Evolutionary conservation across 2,329 filamentous ascomycete species (phyloP), one percentile per base, ranked within the genome.

Genomic region (Colletotrichum truncatum): DNA sequence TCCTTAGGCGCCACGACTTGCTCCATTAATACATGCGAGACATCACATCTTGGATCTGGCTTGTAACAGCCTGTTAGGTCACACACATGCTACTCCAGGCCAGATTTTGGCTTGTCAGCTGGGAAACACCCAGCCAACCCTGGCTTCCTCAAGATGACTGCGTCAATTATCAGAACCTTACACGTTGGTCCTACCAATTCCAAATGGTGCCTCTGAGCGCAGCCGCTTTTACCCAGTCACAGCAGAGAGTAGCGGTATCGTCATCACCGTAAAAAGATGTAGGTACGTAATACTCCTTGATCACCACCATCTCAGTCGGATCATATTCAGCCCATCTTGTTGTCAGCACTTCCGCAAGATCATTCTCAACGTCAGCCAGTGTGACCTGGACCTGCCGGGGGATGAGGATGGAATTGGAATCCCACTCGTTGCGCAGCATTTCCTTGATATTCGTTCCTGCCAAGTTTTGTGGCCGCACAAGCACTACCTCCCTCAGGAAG

Each of bases 201-300:
- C 78, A 81, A 11, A 81, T 63, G 39, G 71, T 77, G n/a, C 81
- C 82, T 38, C 75, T 72, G 63, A 83, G 67, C 4, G 80, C 78
- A 21, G 75, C 76, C 10, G 74, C 73, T 66, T 73, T 79, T n/a
- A 82, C 75, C 76, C 78, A 82, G 4, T 73, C 66, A 58, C 79
- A 77, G 57, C 82, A 81, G 46, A 80, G 61, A 65, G 78, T 73
- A 10, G 69, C 69, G 2, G 70, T 68, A 41, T 72, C 72, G 67
- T 80, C 78, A 58, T 81, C 78, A 4, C 76, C 76, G 46, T 79
- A 78, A 64, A 77, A 80, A 6, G 75, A 72, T 12, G 73, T 73
- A 21, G 80, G 79, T 14, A 84, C 77, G 66, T 77, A 73, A 56
- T 79, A 77, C 6, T 73, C 68, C 68, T 76, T 75, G 51, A 84